These are phyloP conservation scores for Leccinum rimulosum DNA, from an alignment of 768 basidiomycete species.

Conservation along the genomic window DNA sequence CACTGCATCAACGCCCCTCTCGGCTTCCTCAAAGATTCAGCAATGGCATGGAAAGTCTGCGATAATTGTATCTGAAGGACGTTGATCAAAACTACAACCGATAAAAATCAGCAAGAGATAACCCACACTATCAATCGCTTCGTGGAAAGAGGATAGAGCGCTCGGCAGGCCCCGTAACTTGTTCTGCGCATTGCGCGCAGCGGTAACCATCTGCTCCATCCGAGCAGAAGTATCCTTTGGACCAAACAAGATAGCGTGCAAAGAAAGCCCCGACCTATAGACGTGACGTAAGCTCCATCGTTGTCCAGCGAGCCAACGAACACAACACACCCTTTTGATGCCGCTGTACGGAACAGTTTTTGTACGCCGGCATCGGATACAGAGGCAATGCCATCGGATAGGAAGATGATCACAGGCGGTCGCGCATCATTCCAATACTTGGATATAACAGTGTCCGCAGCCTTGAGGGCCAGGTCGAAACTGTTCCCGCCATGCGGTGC, in stretches of 20 bases:
- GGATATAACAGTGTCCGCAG: slow-evolving; percentile 38
- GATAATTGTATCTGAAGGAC: slow-evolving; percentile 45
- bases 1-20: slow-evolving; percentile 44
- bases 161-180: slow-evolving; percentile 26
- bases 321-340: slow-evolving; percentile 40
- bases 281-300: not conserved
- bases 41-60: slow-evolving; percentile 53
- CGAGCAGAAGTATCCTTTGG: slow-evolving; percentile 18
- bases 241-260: slow-evolving; percentile 58
- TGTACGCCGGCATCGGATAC: slow-evolving; percentile 34
- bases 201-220: slow-evolving; percentile 45
- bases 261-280: slow-evolving; percentile 50
- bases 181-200: slow-evolving; percentile 47
- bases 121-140: slow-evolving; percentile 50
- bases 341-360: slow-evolving; percentile 36
- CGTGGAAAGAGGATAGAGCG: slow-evolving; percentile 43
- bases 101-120: not conserved
- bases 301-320: not conserved
- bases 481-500: slow-evolving; percentile 40
- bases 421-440: slow-evolving; percentile 44
- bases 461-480: slow-evolving; percentile 40
- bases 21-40: slow-evolving; percentile 53
- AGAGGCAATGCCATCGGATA: slow-evolving; percentile 52
- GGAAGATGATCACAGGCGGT: slow-evolving; percentile 51
- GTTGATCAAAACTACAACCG: not conserved